Conservation (phyloP, 257 asterid genomes). For the Ligustrum vulgare region DNA sequence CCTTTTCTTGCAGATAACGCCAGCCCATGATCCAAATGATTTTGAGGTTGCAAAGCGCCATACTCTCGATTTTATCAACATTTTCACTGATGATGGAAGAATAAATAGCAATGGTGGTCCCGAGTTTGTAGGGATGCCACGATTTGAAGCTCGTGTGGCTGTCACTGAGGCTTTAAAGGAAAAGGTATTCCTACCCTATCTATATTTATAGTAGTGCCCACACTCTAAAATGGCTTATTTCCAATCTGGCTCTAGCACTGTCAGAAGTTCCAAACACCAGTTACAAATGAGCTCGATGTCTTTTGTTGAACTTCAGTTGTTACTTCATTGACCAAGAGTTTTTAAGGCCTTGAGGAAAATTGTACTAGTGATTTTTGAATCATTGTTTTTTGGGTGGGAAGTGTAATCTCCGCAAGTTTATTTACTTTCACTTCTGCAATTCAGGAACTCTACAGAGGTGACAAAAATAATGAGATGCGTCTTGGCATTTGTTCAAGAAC, state of each 20-base stretch:
- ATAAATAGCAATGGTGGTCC: constrained; percentile 87
- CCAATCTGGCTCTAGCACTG: neutral
- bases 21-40: constrained; percentile 99
- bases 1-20: constrained; percentile 73
- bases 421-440: constrained; percentile 21
- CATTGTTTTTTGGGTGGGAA: neutral
- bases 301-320: neutral
- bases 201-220: neutral
- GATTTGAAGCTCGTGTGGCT: constrained; percentile 86
- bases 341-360: neutral
- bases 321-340: neutral
- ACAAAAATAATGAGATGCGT: constrained; percentile 82
- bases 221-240: neutral
- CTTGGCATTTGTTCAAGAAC: constrained; percentile 93
- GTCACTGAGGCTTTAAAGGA: constrained; percentile 69
- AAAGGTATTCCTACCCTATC: constrained; percentile 42
- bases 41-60: constrained; percentile 96
- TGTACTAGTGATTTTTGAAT: neutral
- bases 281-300: constrained; percentile 15
- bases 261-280: constrained; percentile 19
- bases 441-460: constrained; percentile 83
- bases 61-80: constrained; percentile 71
- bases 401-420: constrained; percentile 9
- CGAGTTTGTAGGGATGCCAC: constrained; percentile 75
- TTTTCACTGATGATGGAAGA: constrained; percentile 92